These are phyloP conservation scores for Piedraia hortae DNA, from an alignment of 2,329 filamentous ascomycete species.

Conservation along the genomic window DNA sequence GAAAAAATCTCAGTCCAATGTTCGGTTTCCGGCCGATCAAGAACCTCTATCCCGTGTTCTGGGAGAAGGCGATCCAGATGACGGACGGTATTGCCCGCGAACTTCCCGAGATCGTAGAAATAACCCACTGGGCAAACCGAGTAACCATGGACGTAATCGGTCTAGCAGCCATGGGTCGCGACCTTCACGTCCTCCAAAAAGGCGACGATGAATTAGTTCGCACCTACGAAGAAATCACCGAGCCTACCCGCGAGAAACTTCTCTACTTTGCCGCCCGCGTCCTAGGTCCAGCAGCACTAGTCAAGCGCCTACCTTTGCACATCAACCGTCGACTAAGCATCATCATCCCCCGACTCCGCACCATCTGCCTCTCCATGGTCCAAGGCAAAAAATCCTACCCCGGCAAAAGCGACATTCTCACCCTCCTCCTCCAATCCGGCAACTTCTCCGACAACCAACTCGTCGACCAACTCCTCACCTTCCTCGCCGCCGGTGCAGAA, in stretches of 20 bases:
- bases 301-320: slow-evolving; percentile 16
- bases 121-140: slow-evolving; percentile 17
- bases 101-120: slow-evolving; percentile 11
- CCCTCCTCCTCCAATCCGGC: slow-evolving; percentile 23
- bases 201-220: slow-evolving; percentile 17
- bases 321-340: slow-evolving; percentile 1
- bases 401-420: slow-evolving; percentile 16
- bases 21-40: slow-evolving; percentile 74
- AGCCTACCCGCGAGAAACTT: slow-evolving; percentile 21
- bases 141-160: slow-evolving; percentile 22
- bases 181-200: slow-evolving; percentile 17
- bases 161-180: slow-evolving; percentile 18
- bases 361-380: slow-evolving; percentile 21
- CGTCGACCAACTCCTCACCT: slow-evolving; percentile 28
- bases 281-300: slow-evolving; percentile 13
- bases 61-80: slow-evolving; percentile 31
- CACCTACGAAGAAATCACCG: slow-evolving; percentile 18
- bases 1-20: slow-evolving; percentile 53
- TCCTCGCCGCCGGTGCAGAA: slow-evolving; percentile 36
- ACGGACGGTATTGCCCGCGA: slow-evolving; percentile 2
- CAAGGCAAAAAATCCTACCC: slow-evolving; percentile 18
- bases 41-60: slow-evolving; percentile 60
- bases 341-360: slow-evolving; percentile 12
- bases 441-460: slow-evolving; percentile 26
- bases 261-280: slow-evolving; percentile 17